phyloP scores from a whole-genome alignment of 805 yeast genomes.

The Kazachstania martiniae region DNA sequence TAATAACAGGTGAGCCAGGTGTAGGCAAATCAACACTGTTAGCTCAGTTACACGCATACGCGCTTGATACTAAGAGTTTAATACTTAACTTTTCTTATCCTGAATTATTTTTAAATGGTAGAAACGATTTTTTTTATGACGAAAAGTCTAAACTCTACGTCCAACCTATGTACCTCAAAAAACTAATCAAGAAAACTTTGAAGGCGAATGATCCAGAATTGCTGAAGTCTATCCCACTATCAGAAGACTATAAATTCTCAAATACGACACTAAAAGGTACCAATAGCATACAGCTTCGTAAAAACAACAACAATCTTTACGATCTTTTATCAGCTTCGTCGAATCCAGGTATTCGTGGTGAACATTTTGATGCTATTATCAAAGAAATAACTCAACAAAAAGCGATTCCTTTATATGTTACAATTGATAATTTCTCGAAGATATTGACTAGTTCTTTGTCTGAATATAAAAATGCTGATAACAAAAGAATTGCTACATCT shows the following conservation, averaged over 20 bases:
- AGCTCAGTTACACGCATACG: constrained; percentile 39
- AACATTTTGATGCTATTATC: constrained; percentile 43
- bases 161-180: constrained; percentile 70
- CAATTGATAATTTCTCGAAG: constrained; percentile 68
- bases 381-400: constrained; percentile 44
- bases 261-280: constrained; percentile 25
- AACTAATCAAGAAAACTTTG: constrained; percentile 42
- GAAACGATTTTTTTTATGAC: constrained; percentile 55
- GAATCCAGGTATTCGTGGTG: constrained; percentile 30
- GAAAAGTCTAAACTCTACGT: constrained; percentile 39
- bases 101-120: constrained; percentile 55
- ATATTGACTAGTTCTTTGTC: constrained; percentile 45
- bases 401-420: constrained; percentile 46
- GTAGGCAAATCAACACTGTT: constrained; percentile 69
- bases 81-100: constrained; percentile 58
- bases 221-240: constrained; percentile 28
- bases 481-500: constrained; percentile 44
- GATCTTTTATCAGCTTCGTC: constrained; percentile 34
- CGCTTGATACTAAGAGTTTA: constrained; percentile 40
- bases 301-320: constrained; percentile 28
- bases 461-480: constrained; percentile 46
- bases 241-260: constrained; percentile 27
- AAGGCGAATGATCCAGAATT: constrained; percentile 34
- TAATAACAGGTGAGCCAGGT: constrained; percentile 63
- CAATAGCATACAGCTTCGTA: constrained; percentile 15